phyloP scores from a whole-genome alignment of 1,139 yeast species.

The Hansenula lynferdii region DNA sequence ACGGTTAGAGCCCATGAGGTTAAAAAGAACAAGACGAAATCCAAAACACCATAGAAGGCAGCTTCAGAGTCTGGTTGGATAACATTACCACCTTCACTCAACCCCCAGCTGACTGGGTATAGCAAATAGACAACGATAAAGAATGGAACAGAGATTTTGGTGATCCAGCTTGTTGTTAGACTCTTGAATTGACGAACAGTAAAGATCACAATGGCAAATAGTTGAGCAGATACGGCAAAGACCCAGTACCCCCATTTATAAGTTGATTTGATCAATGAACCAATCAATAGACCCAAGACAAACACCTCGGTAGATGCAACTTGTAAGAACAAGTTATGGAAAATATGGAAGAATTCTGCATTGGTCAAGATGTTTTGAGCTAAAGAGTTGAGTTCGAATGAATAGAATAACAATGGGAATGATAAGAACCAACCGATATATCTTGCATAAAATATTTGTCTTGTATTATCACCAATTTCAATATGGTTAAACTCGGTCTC shows the following conservation, averaged over 20 bases:
- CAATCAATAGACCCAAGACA: conserved; percentile 45
- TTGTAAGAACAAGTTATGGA: conserved; percentile 22
- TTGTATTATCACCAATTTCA: conserved; percentile 26
- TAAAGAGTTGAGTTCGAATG: conserved; percentile 20
- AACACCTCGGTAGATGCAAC: conserved; percentile 39
- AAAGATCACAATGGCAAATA: conserved; percentile 34
- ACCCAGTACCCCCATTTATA: conserved; percentile 57
- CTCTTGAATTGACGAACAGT: conserved; percentile 16
- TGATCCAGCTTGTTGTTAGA: conserved; percentile 13
- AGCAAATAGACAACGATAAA: conserved; percentile 37
- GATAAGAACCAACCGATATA: conserved; percentile 64
- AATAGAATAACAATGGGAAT: conserved; percentile 27
- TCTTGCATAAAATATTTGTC: conserved; percentile 65
- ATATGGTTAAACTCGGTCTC: conserved; percentile 54
- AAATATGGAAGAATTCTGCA: conserved; percentile 19
- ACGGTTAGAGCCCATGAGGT: conserved; percentile 30
- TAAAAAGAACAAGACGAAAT: conserved; percentile 39
- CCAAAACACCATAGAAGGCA: conserved; percentile 60
- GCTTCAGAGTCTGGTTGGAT: conserved; percentile 66
- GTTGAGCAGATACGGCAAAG: conserved; percentile 30
- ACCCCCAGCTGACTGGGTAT: conserved; percentile 59
- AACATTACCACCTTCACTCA: conserved; percentile 63
- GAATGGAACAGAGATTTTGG: conserved; percentile 21
- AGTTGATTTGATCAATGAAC: conserved; percentile 39
- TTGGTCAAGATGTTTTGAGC: conserved; percentile 10